Conservation (phyloP, 345 rosid genomes). For the Laguncularia racemosa region DNA sequence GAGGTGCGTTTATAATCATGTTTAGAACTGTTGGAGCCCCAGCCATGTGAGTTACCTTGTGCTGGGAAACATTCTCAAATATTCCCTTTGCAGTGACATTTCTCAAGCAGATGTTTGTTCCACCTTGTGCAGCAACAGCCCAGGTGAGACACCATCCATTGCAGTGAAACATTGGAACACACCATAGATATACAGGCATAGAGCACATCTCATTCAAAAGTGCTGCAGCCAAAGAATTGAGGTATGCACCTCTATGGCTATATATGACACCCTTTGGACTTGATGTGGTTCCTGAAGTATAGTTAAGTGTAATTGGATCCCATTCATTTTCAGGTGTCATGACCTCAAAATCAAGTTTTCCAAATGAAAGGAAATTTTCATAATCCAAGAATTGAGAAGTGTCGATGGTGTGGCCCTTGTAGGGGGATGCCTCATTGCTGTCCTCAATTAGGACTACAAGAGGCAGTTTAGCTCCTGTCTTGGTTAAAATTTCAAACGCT, state of each 20-base stretch:
- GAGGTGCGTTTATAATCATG: slow-evolving; percentile 50
- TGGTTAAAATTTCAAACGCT: slow-evolving; percentile 37
- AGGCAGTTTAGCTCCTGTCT: slow-evolving; percentile 29
- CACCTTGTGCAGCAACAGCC: slow-evolving; percentile 58
- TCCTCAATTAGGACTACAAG: slow-evolving; percentile 33
- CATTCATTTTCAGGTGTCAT: slow-evolving; percentile 38
- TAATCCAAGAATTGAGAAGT: slow-evolving; percentile 26
- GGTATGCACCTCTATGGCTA: slow-evolving; percentile 57
- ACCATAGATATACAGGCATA: slow-evolving; percentile 56
- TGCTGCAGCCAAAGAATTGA: slow-evolving; percentile 43
- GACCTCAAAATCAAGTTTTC: slow-evolving; percentile 34
- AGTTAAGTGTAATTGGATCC: slow-evolving; percentile 50
- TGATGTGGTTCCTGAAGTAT: slow-evolving; percentile 64
- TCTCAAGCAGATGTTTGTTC: slow-evolving; percentile 48
- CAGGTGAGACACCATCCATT: slow-evolving; percentile 64
- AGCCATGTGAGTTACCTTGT: slow-evolving; percentile 41
- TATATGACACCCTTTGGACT: slow-evolving; percentile 56
- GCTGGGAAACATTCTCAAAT: slow-evolving; percentile 26
- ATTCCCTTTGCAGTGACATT: slow-evolving; percentile 31
- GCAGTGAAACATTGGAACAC: slow-evolving; percentile 66
- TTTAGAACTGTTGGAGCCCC: slow-evolving; percentile 56
- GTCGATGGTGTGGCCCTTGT: not conserved
- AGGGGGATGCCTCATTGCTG: slow-evolving; percentile 4
- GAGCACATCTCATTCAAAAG: slow-evolving; percentile 32
- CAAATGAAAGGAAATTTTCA: slow-evolving; percentile 33